phyloP scores from a whole-genome alignment of 1,139 yeast species.

The Diutina scorzettiae region DNA sequence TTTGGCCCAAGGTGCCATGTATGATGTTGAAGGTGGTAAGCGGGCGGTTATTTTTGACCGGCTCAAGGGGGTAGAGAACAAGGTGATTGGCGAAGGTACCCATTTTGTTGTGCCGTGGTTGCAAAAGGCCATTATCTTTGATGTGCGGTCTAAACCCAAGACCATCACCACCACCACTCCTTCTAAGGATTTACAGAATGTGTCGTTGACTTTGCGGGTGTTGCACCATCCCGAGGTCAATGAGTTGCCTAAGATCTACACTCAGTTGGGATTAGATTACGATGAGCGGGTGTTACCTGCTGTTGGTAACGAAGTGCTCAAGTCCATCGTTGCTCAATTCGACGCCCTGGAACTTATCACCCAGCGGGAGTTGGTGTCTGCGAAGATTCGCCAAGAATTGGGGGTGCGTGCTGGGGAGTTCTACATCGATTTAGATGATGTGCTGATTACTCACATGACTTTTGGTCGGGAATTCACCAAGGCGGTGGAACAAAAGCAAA shows the following conservation, averaged over 20 bases:
- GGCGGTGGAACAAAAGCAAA: conserved; percentile 98
- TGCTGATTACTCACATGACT: conserved; percentile 95
- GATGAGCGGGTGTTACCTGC: conserved; percentile 97
- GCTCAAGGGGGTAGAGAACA: conserved; percentile 73
- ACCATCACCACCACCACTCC: conserved; percentile 93
- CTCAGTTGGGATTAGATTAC: conserved; percentile 83
- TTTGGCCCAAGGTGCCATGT: conserved; percentile 61
- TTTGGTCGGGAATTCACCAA: conserved; percentile 95
- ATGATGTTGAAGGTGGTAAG: conserved; percentile 92
- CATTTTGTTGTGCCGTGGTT: conserved; percentile 95
- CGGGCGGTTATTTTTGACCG: conserved; percentile 95
- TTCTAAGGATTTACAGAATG: conserved; percentile 94
- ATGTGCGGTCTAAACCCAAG: conserved; percentile 86
- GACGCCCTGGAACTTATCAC: conserved; percentile 97
- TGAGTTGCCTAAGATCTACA: conserved; percentile 77
- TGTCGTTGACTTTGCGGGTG: conserved; percentile 83
- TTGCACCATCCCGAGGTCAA: conserved; percentile 87
- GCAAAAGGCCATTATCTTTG: conserved; percentile 80
- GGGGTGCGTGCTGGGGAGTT: conserved; percentile 79
- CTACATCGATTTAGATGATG: conserved; percentile 88
- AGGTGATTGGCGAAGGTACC: conserved; percentile 91
- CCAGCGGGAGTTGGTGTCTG: conserved; percentile 90
- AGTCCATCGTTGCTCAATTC: conserved; percentile 93
- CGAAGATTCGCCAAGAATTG: conserved; percentile 80
- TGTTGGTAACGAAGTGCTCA: conserved; percentile 90